phyloP scores from a whole-genome alignment of 139 green algal genomes.

The Micromonas pusilla region DNA sequence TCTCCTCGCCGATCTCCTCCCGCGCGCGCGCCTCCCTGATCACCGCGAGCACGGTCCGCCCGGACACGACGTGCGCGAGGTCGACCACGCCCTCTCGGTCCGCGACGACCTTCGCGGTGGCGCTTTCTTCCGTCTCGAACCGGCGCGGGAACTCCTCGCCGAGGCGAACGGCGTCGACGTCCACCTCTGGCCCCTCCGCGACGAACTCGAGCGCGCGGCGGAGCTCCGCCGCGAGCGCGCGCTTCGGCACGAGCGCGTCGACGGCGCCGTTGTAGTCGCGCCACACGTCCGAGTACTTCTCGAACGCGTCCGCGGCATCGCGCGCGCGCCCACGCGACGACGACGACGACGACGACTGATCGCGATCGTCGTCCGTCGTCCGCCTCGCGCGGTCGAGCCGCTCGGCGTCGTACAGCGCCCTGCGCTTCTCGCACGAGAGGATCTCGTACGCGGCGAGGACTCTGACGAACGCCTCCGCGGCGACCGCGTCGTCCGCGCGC shows the following conservation, averaged over 20 bases:
- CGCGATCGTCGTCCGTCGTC: not conserved
- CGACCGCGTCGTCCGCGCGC: not conserved
- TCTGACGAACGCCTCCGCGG: not conserved
- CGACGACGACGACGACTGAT: not conserved
- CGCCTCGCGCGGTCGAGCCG: too few relatives aligned
- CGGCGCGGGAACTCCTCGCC: not conserved
- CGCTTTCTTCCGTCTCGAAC: slow-evolving; percentile 24
- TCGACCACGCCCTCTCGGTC: not conserved
- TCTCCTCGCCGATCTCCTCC: too few relatives aligned
- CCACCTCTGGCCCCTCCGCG: slow-evolving; percentile 2
- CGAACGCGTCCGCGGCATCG: not conserved
- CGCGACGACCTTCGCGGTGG: not conserved
- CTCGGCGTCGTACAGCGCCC: not conserved
- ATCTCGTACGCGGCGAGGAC: not conserved
- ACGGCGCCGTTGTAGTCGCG: not conserved
- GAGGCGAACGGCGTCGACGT: not conserved
- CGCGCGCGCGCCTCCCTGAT: too few relatives aligned
- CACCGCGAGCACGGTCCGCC: slow-evolving; percentile 12
- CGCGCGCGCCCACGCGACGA: not conserved
- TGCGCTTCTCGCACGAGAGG: not conserved
- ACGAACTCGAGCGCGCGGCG: not conserved
- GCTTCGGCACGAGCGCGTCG: not conserved
- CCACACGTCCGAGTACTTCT: too few relatives aligned
- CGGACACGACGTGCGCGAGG: slow-evolving; percentile 19
- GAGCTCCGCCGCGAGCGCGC: not conserved